Conservation (phyloP, 2,329 filamentous ascomycete genomes). For the Calonectria hawksworthii region DNA sequence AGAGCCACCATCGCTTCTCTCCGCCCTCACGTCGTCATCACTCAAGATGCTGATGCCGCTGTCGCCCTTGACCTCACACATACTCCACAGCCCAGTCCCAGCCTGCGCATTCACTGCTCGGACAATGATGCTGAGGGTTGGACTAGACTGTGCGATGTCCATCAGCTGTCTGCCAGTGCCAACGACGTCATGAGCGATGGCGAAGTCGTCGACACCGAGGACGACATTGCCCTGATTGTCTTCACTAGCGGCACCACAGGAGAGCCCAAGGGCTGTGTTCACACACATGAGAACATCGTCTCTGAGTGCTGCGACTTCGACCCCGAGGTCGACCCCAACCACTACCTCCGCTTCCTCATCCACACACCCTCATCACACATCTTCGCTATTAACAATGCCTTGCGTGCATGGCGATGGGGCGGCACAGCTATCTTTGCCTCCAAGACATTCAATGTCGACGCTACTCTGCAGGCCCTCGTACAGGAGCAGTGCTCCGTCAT, state of each 20-base stretch:
- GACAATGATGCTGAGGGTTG: conserved; percentile 34
- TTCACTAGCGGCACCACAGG: conserved; percentile 67
- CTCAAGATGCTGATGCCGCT: conserved; percentile 46
- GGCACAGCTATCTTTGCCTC: conserved; percentile 54
- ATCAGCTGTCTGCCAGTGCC: background rate
- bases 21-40: conserved; percentile 49
- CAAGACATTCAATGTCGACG: conserved; percentile 49
- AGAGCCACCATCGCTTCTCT: conserved; percentile 39
- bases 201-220: background rate
- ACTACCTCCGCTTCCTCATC: conserved; percentile 53
- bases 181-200: background rate
- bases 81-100: background rate
- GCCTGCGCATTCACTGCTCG: conserved; percentile 45
- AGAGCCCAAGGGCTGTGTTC: conserved; percentile 60
- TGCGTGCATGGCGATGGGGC: conserved; percentile 54
- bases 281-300: conserved; percentile 57
- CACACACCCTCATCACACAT: conserved; percentile 56
- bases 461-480: conserved; percentile 50
- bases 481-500: conserved; percentile 53
- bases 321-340: conserved; percentile 46
- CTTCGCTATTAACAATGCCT: conserved; percentile 55
- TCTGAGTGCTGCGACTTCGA: conserved; percentile 55
- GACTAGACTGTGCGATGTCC: conserved; percentile 34
- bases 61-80: conserved; percentile 34
- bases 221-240: conserved; percentile 54